Conservation (phyloP, 345 rosid genomes). For the Mallotus nudiflorus region DNA sequence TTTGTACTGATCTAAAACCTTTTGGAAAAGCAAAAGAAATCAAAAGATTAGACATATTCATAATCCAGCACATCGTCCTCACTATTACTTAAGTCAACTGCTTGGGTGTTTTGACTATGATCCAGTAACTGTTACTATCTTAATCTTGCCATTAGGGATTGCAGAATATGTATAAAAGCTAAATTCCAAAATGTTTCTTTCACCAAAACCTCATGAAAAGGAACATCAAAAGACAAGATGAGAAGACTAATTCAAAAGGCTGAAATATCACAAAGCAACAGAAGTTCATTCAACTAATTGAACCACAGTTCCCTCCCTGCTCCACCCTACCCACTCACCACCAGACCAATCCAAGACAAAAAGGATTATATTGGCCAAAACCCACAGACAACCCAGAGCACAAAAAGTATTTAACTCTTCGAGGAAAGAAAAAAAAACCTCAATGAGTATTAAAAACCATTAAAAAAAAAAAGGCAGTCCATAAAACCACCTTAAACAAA, state of each 20-base stretch:
- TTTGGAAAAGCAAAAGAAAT: conserved; percentile 13
- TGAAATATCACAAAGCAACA: background rate
- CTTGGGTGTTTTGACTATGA: background rate
- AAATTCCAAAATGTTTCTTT: background rate
- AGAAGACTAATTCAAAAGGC: background rate
- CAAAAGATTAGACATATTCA: conserved; percentile 7
- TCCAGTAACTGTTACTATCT: conserved; percentile 1
- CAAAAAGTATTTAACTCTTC: too few species aligned
- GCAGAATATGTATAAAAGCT: background rate
- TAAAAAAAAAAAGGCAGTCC: conserved; percentile 1
- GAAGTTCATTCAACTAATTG: background rate
- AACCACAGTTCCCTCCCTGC: background rate
- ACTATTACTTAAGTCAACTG: conserved; percentile 6
- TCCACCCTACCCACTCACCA: background rate
- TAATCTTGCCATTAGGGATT: background rate
- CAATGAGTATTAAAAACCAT: background rate
- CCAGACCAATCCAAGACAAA: background rate
- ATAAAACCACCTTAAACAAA: background rate
- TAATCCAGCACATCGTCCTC: background rate
- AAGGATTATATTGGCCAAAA: background rate
- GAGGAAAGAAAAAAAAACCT: too few species aligned
- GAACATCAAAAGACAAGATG: conserved; percentile 3
- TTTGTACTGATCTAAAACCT: conserved; percentile 74
- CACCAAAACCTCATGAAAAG: background rate
- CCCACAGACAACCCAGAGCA: background rate